Evolutionary conservation across 345 rosid genomes (phyloP).

Genomic region (Eucalyptus pumila): DNA sequence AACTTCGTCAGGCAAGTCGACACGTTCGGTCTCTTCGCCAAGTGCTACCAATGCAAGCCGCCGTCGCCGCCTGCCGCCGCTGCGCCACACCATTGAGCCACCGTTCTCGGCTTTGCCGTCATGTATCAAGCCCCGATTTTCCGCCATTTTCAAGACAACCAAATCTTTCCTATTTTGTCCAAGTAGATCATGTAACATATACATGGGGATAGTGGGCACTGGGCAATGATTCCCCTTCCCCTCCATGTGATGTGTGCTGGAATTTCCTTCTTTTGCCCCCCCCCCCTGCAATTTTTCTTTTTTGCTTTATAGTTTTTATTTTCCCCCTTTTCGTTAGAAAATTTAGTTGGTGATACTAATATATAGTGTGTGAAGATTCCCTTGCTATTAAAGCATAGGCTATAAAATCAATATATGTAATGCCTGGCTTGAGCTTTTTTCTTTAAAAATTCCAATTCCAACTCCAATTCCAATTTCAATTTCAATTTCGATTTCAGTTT

Average conservation of each 20-base stretch:
- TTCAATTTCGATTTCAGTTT: neutral
- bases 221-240: neutral
- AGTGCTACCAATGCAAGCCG: constrained; percentile 95
- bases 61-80: constrained; percentile 23
- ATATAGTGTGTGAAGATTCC: constrained; percentile 15
- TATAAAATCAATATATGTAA: constrained; percentile 10
- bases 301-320: neutral
- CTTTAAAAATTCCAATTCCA: neutral
- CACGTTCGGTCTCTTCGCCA: constrained; percentile 90
- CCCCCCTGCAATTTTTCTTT: neutral
- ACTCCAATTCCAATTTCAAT: neutral
- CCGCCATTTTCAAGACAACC: neutral
- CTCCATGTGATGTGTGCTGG: neutral
- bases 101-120: neutral
- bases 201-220: neutral
- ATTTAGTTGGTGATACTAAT: constrained; percentile 9
- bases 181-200: neutral
- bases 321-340: neutral
- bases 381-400: constrained; percentile 21
- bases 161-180: neutral
- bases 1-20: constrained; percentile 83
- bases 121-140: neutral
- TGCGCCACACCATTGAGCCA: neutral
- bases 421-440: neutral
- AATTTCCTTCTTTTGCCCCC: neutral